Percentiles rank a stretch among this genome's conserved stretches.
These are phyloP conservation scores for Neurospora sp. DNA, from an alignment of 495 filamentous ascomycete species.

Conservation along the genomic window DNA sequence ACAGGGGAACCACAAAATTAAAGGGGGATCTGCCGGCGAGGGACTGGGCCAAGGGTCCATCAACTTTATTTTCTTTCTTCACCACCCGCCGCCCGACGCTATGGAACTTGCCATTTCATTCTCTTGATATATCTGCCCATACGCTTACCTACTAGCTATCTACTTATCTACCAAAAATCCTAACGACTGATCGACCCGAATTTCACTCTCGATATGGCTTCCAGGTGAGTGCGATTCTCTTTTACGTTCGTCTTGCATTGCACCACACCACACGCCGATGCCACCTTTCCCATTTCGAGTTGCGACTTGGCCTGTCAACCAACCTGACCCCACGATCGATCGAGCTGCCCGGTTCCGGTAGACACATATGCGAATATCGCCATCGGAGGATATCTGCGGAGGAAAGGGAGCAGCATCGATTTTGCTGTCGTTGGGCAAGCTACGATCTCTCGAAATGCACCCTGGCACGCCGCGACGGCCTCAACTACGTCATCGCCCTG, in stretches of 20 bases:
- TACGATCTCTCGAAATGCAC: not conserved
- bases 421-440: not conserved
- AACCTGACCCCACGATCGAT: not conserved
- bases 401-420: not conserved
- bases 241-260: not conserved
- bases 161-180: not conserved
- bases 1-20: not conserved
- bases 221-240: slow-evolving; percentile 9
- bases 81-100: not conserved
- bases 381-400: not conserved
- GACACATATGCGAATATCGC: not conserved
- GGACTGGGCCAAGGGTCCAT: not conserved
- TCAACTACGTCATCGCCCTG: not conserved
- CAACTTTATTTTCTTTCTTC: not conserved
- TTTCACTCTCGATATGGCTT: slow-evolving; percentile 10
- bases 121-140: not conserved
- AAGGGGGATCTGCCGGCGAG: not conserved
- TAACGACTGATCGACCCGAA: not conserved
- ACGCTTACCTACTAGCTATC: not conserved
- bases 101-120: not conserved
- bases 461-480: not conserved
- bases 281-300: not conserved
- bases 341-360: not conserved
- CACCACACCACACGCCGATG: not conserved
- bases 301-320: not conserved